Evolutionary conservation across 306 rosid genomes (phyloP), one percentile per base, ranked within the genome.

Genomic region (Quercus parvula): DNA sequence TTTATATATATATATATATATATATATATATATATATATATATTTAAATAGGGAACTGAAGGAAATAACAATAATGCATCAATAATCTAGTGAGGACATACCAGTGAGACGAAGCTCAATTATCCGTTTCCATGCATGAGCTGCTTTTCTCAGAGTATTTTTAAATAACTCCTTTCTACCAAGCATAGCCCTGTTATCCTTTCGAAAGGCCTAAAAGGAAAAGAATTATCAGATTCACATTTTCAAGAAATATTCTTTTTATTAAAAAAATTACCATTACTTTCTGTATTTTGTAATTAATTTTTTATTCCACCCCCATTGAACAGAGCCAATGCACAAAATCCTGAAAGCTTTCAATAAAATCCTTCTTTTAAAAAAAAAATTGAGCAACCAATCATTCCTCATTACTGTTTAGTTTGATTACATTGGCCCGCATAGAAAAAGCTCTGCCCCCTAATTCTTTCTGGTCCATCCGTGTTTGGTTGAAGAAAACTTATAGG

Each of bases 61-160:
- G 80, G 59, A 73, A 80, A 41, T 5, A 24, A 71, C 59, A 76
- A 22, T 25, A 78, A 54, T 33, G 63, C 18, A 18, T 49, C 59
- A 61, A 70, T 56, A 41, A 52, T n/a, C 30, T 7, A 20, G 30
- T 46, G 13, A 52, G 63, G 66, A 49, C 76, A 58, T 81, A 92
- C 99, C 99, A 77, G 79, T 81, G 28, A 94, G 98, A 62, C 86
- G 86, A 78, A 93, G 99, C 86, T 95, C 99, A 3, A 25, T 74
- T 56, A 95, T 89, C 83, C 88, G 78, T 82, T 93, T 95, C 98
- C 98, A 95, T 2, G 92, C 99, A 83, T 91, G 52, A 77, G 96
- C 94, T 5, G 92, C 77, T 85, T 95, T 95, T 71, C 90, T 90
- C 86, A 95, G 85, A 3, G 98, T 93, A 85, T 89, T 87, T 83